A percentile compares a stretch with the other conserved stretches of the same genome.
Conservation (phyloP, 2,329 filamentous ascomycete species). For the Pleomassaria siparia region DNA sequence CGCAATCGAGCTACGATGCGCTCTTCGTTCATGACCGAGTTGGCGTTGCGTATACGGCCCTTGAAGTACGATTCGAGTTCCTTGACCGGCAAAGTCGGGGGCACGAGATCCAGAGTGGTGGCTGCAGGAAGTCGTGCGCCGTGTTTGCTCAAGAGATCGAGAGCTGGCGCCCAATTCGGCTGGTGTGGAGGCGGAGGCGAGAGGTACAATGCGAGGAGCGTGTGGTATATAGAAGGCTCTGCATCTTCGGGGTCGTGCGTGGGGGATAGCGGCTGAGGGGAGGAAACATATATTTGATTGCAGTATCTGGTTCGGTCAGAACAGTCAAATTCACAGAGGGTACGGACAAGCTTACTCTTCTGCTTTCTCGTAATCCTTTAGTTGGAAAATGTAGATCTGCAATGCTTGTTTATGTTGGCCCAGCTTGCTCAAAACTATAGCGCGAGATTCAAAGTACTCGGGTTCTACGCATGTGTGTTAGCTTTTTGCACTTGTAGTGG, state of each 20-base stretch:
- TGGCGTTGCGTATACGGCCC: slow-evolving; percentile 84
- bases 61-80: slow-evolving; percentile 89
- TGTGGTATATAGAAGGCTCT: slow-evolving; percentile 84
- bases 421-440: slow-evolving; percentile 92
- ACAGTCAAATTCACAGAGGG: not conserved
- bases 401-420: slow-evolving; percentile 91
- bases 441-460: slow-evolving; percentile 83
- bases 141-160: slow-evolving; percentile 87
- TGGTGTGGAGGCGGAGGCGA: slow-evolving; percentile 73
- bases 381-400: slow-evolving; percentile 96
- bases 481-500: not conserved
- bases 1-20: slow-evolving; percentile 75
- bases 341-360: slow-evolving; percentile 66
- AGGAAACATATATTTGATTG: slow-evolving; percentile 73
- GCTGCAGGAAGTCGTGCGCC: slow-evolving; percentile 86
- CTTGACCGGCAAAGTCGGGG: slow-evolving; percentile 72
- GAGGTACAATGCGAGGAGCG: slow-evolving; percentile 84
- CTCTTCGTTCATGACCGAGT: slow-evolving; percentile 76
- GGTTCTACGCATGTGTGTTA: slow-evolving; percentile 59
- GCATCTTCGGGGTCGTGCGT: slow-evolving; percentile 51
- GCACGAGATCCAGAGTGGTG: slow-evolving; percentile 84
- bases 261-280: slow-evolving; percentile 21
- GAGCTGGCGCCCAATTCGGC: slow-evolving; percentile 74
- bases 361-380: slow-evolving; percentile 82
- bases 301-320: slow-evolving; percentile 66